Conservation (phyloP, 192 early-diverging fungal species). For the Phlyctochytrium planicorne region DNA sequence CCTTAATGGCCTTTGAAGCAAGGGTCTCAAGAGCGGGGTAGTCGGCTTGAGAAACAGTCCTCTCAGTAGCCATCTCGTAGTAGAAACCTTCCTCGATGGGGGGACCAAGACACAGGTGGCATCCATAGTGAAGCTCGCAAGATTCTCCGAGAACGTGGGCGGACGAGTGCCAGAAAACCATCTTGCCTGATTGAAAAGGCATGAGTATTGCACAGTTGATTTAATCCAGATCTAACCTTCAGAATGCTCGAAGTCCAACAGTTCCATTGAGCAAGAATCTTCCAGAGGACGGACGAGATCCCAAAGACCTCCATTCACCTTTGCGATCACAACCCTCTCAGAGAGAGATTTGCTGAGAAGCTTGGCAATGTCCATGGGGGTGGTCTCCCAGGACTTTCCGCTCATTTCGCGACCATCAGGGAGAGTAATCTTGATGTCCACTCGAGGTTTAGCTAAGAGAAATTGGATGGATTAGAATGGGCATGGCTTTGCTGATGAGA, state of each 20-base stretch:
- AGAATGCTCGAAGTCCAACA: conserved; percentile 91
- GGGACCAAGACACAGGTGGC: conserved; percentile 95
- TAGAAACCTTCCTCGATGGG: conserved; percentile 94
- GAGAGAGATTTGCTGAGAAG: conserved; percentile 85
- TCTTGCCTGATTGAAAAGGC: conserved; percentile 60
- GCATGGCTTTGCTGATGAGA: conserved; percentile 19
- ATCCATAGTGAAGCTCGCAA: conserved; percentile 95
- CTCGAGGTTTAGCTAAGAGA: too few relatives aligned
- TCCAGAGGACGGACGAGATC: conserved; percentile 90
- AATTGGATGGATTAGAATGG: too few relatives aligned
- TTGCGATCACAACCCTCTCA: conserved; percentile 90
- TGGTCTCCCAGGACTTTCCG: conserved; percentile 91
- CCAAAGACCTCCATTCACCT: conserved; percentile 86
- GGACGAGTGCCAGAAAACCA: conserved; percentile 98
- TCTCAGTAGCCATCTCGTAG: conserved; percentile 91
- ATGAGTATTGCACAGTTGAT: not conserved
- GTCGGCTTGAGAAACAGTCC: conserved; percentile 77
- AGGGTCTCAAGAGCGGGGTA: conserved; percentile 85
- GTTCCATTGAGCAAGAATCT: conserved; percentile 72
- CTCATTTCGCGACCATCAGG: conserved; percentile 81
- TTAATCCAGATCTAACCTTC: conserved; percentile 58
- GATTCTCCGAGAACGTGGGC: conserved; percentile 97
- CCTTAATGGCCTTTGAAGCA: conserved; percentile 84
- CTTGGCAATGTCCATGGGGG: conserved; percentile 88
- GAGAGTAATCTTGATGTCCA: conserved; percentile 70